These are phyloP conservation scores for Cercospora beticola DNA, from an alignment of 2,329 filamentous ascomycete genomes.

Conservation along the genomic window DNA sequence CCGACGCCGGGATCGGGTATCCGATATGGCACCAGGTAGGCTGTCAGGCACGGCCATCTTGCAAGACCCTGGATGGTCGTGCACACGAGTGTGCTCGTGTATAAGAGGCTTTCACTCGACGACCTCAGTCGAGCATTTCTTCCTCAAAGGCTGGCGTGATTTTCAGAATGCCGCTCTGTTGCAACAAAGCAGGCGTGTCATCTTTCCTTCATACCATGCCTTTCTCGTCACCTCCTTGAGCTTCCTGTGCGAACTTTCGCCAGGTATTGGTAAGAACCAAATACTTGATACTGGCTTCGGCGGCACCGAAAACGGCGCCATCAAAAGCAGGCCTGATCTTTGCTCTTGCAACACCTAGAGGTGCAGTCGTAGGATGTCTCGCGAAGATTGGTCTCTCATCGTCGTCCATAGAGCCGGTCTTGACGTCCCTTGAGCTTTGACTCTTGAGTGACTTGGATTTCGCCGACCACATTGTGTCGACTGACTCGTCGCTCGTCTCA, in stretches of 20 bases:
- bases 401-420: not conserved
- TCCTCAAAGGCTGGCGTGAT: not conserved
- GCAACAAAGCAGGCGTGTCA: not conserved
- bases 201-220: not conserved
- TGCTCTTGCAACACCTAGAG: slow-evolving; percentile 17
- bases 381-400: slow-evolving; percentile 17
- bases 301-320: slow-evolving; percentile 57
- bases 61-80: not conserved
- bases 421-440: not conserved
- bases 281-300: slow-evolving; percentile 63
- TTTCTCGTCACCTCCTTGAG: slow-evolving; percentile 7
- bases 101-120: not conserved
- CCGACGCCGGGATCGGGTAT: not conserved
- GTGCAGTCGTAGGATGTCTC: slow-evolving; percentile 16
- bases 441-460: not conserved
- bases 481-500: slow-evolving; percentile 15
- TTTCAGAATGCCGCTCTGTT: not conserved
- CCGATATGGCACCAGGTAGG: not conserved
- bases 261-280: slow-evolving; percentile 68
- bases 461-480: slow-evolving; percentile 10
- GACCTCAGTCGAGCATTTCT: not conserved
- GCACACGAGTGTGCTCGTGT: not conserved
- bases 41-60: not conserved
- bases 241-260: slow-evolving; percentile 42
- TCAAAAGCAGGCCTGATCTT: slow-evolving; percentile 44